phyloP scores from a whole-genome alignment of 352 stramenopile species.

The Globisporangium mamillatum region DNA sequence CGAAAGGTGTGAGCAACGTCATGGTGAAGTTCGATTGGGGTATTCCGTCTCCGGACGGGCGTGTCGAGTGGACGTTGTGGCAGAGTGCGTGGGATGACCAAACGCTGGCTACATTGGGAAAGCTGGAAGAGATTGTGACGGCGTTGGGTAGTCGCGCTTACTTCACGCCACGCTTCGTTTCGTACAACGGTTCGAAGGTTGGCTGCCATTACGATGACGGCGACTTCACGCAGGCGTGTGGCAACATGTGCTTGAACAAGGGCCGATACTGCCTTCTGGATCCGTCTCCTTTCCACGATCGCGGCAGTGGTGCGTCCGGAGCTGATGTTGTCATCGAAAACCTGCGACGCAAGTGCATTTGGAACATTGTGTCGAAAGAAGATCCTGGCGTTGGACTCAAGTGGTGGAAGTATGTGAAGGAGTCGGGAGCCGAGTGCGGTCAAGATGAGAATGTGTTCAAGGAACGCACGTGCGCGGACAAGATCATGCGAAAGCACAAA shows the following conservation, averaged over 20 bases:
- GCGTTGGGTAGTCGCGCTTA: conserved; percentile 90
- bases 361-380: conserved; percentile 79
- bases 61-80: conserved; percentile 97
- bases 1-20: conserved; percentile 88
- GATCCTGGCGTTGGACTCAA: conserved; percentile 83
- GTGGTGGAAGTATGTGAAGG: conserved; percentile 96
- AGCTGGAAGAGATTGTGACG: conserved; percentile 78
- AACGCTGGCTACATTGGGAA: conserved; percentile 69
- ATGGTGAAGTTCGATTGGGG: conserved; percentile 95
- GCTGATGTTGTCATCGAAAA: conserved; percentile 94
- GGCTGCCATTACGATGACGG: conserved; percentile 85
- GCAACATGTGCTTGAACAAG: conserved; percentile 97
- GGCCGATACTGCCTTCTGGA: conserved; percentile 96
- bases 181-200: conserved; percentile 94
- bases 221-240: conserved; percentile 76
- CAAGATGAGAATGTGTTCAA: conserved; percentile 84
- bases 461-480: conserved; percentile 83
- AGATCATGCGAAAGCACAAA: conserved; percentile 87
- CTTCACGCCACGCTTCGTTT: conserved; percentile 96
- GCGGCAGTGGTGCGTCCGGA: conserved; percentile 88
- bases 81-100: conserved; percentile 92
- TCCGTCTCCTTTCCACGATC: conserved; percentile 92
- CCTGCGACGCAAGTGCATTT: conserved; percentile 94
- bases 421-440: conserved; percentile 88
- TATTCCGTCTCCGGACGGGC: conserved; percentile 91